Evolutionary conservation across 1,284 basidiomycete species (phyloP), one percentile per base, ranked within the genome.

Genomic region (Cryptococcus wingfieldii): DNA sequence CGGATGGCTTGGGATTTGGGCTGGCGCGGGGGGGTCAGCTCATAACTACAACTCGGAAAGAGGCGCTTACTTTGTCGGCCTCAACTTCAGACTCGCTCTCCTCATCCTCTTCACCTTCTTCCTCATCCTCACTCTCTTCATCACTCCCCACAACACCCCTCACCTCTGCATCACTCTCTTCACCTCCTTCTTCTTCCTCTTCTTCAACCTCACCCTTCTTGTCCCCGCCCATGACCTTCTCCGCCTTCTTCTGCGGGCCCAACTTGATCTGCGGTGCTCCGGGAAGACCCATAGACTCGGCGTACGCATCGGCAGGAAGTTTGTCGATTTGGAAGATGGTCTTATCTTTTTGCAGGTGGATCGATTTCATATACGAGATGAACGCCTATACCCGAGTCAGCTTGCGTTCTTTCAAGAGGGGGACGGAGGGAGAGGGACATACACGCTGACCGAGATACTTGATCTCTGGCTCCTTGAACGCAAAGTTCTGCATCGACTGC

Each of bases 221-320:
- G n/a, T 44, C 54, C 14, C 53, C 58, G 39, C 65, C 66, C 50
- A 60, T 58, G 27, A 59, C 61, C 50, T 65, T 54, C 65, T 47
- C 48, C 59, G 75, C 68, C 70, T 92, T 92, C 78, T 90, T 90
- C 68, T 90, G 91, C 78, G 92, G 91, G 50, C 89, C 73, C 66
- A 99, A 89, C 76, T 92, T 97, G 80, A 98, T 91, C 77, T 95
- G 97, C 2, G 96, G 96, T 27, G 89, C 87, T 47, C 96, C 95
- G 7, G 95, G 91, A 19, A 98, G 79, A 51, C 96, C 96, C 50
- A 99, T 82, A 5, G 90, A 87, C 51, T 89, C 87, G 0, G 96
- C 93, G 68, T 86, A 98, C 23, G 83, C 81, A 65, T 93, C 86
- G 3, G 88, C 81, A 1, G 94, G 93, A 9, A 96, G 82, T 58